Conservation (phyloP, 2,329 filamentous ascomycete species). For the Cercospora berteroae region DNA sequence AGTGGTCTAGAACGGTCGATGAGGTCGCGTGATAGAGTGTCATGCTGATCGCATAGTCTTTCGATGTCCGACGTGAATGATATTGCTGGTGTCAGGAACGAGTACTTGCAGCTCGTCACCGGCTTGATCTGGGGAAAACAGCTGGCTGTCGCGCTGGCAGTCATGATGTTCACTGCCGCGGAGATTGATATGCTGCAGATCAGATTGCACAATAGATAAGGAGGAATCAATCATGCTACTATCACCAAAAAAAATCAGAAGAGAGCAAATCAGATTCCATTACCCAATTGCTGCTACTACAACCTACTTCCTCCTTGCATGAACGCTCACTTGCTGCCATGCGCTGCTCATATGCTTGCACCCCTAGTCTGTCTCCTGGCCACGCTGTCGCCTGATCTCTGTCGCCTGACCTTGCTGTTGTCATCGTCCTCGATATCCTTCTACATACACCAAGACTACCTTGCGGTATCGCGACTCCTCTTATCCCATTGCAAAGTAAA, state of each 20-base stretch:
- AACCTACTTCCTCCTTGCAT: not conserved
- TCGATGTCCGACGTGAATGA: too few relatives aligned
- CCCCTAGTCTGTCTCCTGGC: not conserved
- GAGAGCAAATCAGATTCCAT: not conserved
- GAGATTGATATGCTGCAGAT: not conserved
- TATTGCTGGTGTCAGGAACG: not conserved
- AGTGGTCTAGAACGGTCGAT: not conserved
- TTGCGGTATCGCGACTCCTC: not conserved
- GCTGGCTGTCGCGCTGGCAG: not conserved
- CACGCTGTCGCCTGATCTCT: not conserved
- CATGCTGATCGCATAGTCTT: not conserved
- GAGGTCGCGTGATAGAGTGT: not conserved
- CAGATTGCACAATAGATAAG: not conserved
- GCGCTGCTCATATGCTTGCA: not conserved
- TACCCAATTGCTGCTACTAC: not conserved
- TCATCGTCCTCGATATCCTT: not conserved
- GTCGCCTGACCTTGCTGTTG: not conserved
- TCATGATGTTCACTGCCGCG: not conserved
- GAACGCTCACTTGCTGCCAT: not conserved
- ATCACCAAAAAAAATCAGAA: not conserved
- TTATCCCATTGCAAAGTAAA: not conserved
- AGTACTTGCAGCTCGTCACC: not conserved
- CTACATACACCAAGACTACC: not conserved
- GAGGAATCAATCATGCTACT: not conserved
- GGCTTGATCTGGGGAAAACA: not conserved